Evolutionary conservation across 176 grass and related monocot genomes (phyloP), one percentile per base, ranked within the genome.

Genomic region (Rhynchospora breviuscula): DNA sequence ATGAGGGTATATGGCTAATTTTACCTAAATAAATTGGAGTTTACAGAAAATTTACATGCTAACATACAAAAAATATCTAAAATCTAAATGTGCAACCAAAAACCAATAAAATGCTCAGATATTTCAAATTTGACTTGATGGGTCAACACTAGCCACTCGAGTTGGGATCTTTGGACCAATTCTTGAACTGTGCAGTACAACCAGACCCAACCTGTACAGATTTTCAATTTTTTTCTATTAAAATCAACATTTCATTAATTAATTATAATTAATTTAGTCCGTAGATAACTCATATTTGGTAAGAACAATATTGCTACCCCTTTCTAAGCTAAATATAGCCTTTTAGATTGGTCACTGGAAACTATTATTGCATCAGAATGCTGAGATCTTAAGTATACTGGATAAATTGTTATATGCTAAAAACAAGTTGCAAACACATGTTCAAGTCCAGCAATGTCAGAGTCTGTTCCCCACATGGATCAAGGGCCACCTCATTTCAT

Each of bases 351-450:
- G 10, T 75, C 21, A 25, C 1, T 53, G 3, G 5, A 72, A 72
- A 22, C 43, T 72, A 47, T 40, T 21, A 67, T 35, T 40, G 29
- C 64, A 67, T 29, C 29, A 33, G 18, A 25, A 75, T 26, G 21
- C 5, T 67, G 65, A 67, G 65, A 75, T 26, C 47, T 29, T 18
- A 26, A 82, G n/a, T 82, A 18, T 47, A 67, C 62, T 31, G 59
- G 59, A 13, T 22, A 7, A 82, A 35, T 53, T 82, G 14, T 82
- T 53, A 65, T 51, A 26, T 48, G 53, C 63, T 73, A 79, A 84
- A 87, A 84, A 87, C 61, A 87, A 63, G 53, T 83, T 83, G 89
- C 43, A 80, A 40, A 60, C 84, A 87, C 78, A 87, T 79, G 89
- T 25, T 62, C 40, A 57, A 83, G 67, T 54, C 79, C 83, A 49